Evolutionary conservation across 2,329 filamentous ascomycete genomes (phyloP), one percentile per base, ranked within the genome.

Genomic region (Fusarium cicatricum): DNA sequence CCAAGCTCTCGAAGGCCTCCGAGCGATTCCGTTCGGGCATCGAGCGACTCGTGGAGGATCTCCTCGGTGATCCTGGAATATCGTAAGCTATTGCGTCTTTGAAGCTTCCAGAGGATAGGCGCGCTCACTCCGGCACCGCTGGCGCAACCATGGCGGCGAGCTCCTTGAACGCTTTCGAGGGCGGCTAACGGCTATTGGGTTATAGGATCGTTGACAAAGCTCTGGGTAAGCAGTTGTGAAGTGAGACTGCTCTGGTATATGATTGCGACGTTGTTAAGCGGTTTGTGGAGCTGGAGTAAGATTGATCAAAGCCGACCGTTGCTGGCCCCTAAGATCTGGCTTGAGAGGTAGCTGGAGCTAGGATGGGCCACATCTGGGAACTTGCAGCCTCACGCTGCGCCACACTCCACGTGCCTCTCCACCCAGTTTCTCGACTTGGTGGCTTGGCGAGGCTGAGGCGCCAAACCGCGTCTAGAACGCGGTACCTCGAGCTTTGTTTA

Each of bases 11-110:
- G 90, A 61, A 99, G 83, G 41, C 87, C 86, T 65, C 90, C 84
- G 33, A 99, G 85, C 37, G 90, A 90, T 72, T 99, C 95, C 67
- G 94, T 96, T 74, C 95, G 89, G 68, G 92, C 88, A 72, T 97
- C 93, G 75, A 97, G 89, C 46, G 94, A 91, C 69, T 96, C 92
- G 72, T 96, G 90, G 59, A 96, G 84, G 62, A 95, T 86, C 77
- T 97, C 92, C 79, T 99, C 95, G 69, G 93, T 94, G 70, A 99
- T 89, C 78, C 95, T 98, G 61, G 26, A 17, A 10, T 16, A 48
- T 17, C 14, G 56, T 74, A 59, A 74, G 69, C 51, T 55, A 47
- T 43, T 26, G 39, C 50, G 23, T 42, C 44, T 43, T n/a, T 39
- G 37, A 45, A 55, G 40, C 8, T 40, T 49, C 14, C 29, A 32